Evolutionary conservation across 148 eudicot genomes (phyloP).

Genomic region (Pouteria glomerata): DNA sequence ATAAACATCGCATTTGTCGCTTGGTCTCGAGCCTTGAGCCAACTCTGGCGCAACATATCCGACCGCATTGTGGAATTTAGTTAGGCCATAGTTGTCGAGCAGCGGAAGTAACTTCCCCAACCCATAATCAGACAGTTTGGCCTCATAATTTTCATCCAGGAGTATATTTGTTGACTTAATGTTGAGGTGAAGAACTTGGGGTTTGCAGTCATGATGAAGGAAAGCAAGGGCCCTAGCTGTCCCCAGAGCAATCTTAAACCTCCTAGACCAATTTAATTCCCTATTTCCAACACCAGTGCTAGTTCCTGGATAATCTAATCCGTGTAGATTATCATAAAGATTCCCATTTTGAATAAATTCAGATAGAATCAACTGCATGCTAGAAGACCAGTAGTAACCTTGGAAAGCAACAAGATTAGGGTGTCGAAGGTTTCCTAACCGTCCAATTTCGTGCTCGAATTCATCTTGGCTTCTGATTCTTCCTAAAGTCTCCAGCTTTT

Average conservation of each 20-base stretch:
- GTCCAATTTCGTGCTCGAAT: constrained; percentile 83
- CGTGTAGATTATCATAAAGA: constrained; percentile 68
- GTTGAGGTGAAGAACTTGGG: constrained; percentile 76
- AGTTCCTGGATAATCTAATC: constrained; percentile 64
- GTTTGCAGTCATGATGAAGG: constrained; percentile 92
- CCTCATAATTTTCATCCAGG: constrained; percentile 57
- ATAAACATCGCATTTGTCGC: constrained; percentile 86
- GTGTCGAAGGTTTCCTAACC: constrained; percentile 69
- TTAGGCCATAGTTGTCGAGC: constrained; percentile 53
- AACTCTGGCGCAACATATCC: constrained; percentile 95
- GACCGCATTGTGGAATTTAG: constrained; percentile 69
- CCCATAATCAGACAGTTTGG: constrained; percentile 83
- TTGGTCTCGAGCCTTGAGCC: constrained; percentile 58
- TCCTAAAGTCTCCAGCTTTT: constrained; percentile 76
- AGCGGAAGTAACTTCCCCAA: constrained; percentile 66
- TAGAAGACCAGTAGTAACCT: constrained; percentile 90
- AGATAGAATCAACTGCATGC: constrained; percentile 71
- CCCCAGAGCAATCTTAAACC: constrained; percentile 78
- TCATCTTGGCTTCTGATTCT: constrained; percentile 80
- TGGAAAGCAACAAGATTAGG: constrained; percentile 72
- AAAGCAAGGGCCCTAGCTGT: constrained; percentile 76
- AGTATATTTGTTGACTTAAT: constrained; percentile 79
- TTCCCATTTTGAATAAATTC: constrained; percentile 72
- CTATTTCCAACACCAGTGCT: constrained; percentile 60
- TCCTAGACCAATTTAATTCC: constrained; percentile 62